Evolutionary conservation across 2,329 filamentous ascomycete species (phyloP), one percentile per base, ranked within the genome.

Genomic region (Botryotinia calthae): DNA sequence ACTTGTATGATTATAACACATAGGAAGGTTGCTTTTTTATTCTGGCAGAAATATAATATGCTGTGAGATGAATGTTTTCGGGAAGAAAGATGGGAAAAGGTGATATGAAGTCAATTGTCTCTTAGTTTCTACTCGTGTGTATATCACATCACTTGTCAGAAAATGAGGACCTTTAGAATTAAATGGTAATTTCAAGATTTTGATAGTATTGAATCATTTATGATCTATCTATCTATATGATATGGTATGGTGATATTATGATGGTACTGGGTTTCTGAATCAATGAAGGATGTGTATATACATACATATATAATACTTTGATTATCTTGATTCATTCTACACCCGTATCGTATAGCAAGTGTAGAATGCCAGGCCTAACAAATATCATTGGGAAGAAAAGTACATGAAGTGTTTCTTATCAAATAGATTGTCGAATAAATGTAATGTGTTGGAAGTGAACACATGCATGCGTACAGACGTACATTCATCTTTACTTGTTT

Each of bases 351-450:
- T 31, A 28, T 28, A 18, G 16, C 6, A n/a, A 56, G n/a, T 56
- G 7, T 6, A 18, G 14, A 28, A 28, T 28, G 6, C 14, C 7
- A 18, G 8, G 28, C 2, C 12, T 8, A 56, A 14, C 14, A 56
- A 6, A 5, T 18, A 14, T 28, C 1, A 56, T 2, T 56, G 14
- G 0, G 0, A 31, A 6, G 1, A 5, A 2, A 28, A 18, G 28
- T 8, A 2, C 0, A 28, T 28, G 16, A 56, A 56, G 14, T 56
- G 3, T 56, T 6, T 18, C n/a, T 28, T 28, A 6, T 18, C n/a
- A 28, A 18, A 28, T 3, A 18, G n/a, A 8, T 28, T 28, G 6
- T 56, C n/a, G n/a, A 56, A 56, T 9, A n/a, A 14, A 28, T 18
- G n/a, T 56, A 56, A 16, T 9, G 51, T 2, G n/a, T 18, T 9